Percentiles rank a stretch among this genome's conserved stretches.
phyloP scores from a whole-genome alignment of 345 rosid species.

The Acer yangbiense region DNA sequence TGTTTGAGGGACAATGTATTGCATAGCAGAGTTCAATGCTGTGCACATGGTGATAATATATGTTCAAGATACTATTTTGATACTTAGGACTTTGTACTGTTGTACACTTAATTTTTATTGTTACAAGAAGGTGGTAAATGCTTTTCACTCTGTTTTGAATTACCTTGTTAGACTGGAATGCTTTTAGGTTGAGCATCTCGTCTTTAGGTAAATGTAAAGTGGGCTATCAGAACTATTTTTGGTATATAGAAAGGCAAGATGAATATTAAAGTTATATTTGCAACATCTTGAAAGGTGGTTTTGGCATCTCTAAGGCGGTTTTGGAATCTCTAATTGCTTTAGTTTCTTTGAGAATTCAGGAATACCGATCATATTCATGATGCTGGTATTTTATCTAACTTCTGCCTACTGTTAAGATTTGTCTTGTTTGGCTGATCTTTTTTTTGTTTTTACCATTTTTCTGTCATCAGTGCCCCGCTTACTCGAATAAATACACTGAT shows the following conservation, averaged over 20 bases:
- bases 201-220: neutral
- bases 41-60: neutral
- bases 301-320: neutral
- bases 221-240: neutral
- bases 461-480: constrained; percentile 68
- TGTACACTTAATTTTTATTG: neutral
- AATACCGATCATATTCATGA: neutral
- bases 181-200: neutral
- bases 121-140: neutral
- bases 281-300: neutral
- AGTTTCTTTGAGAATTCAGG: constrained; percentile 5
- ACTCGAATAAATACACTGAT: constrained; percentile 80
- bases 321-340: neutral
- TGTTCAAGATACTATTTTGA: constrained; percentile 1
- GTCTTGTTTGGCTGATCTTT: constrained; percentile 5
- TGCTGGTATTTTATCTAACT: constrained; percentile 5
- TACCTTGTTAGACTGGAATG: constrained; percentile 6
- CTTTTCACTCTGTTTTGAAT: neutral
- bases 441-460: constrained; percentile 2
- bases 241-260: neutral
- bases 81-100: neutral
- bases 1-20: neutral
- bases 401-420: neutral
- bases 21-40: neutral
- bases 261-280: neutral